Conservation (phyloP, 2,329 filamentous ascomycete genomes). For the Pseudogymnoascus sp. region DNA sequence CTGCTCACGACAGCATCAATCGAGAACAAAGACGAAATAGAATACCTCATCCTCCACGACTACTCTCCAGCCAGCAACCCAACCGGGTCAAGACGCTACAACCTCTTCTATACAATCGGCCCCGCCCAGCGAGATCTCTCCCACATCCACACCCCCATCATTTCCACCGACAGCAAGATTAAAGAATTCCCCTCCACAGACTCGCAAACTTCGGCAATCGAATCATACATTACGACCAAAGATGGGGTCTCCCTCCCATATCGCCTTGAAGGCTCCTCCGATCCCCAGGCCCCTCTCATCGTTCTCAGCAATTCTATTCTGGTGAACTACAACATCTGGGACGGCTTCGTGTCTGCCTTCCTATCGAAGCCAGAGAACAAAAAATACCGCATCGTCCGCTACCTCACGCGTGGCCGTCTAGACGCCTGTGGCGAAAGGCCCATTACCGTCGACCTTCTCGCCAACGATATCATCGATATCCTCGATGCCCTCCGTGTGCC, state of each 20-base stretch:
- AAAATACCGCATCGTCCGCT: conserved; percentile 65
- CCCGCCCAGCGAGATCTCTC: conserved; percentile 61
- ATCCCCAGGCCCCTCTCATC: conserved; percentile 60
- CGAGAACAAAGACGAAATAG: conserved; percentile 46
- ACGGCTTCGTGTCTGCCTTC: conserved; percentile 49
- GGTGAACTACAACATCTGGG: conserved; percentile 74
- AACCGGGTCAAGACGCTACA: conserved; percentile 54
- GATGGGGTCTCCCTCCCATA: conserved; percentile 67
- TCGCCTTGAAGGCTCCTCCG: conserved; percentile 63
- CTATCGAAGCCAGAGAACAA: conserved; percentile 20
- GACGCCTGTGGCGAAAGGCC: conserved; percentile 14
- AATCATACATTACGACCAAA: conserved; percentile 58
- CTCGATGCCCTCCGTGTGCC: conserved; percentile 62
- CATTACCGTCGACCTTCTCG: conserved; percentile 45
- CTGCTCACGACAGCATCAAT: conserved; percentile 60
- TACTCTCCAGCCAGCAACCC: conserved; percentile 61
- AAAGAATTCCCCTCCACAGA: conserved; percentile 40
- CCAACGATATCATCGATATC: conserved; percentile 57
- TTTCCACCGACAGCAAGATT: conserved; percentile 9
- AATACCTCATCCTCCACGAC: conserved; percentile 64
- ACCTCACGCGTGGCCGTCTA: conserved; percentile 58
- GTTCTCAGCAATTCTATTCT: conserved; percentile 76
- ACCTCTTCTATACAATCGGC: conserved; percentile 74
- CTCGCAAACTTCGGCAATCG: conserved; percentile 41
- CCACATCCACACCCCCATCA: conserved; percentile 36